Base-by-base conservation (phyloP, 768 basidiomycete genomes). In the Tulasnella sp. region DNA sequence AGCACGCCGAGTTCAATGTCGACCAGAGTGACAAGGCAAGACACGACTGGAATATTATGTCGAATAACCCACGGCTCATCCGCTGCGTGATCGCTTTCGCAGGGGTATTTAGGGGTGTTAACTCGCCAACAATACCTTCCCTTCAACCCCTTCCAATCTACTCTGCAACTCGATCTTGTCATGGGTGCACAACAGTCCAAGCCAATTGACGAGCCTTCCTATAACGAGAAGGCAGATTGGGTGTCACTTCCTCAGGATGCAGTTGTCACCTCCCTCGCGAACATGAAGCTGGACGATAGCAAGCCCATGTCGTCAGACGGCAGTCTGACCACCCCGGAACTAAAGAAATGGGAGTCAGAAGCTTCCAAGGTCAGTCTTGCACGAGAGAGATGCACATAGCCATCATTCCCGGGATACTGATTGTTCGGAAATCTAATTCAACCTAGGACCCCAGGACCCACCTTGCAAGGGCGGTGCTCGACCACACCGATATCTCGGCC, bases 381-480 rank as follows among this genome's bases (percentile, higher is more conserved):
- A n/a, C n/a, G n/a, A n/a, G 15, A 13, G 38, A 19, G n/a, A 34
- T 17, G 8, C n/a, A 27, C 50, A 11, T 23, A 29, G 30, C 34
- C 2, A 1, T 30, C 17, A 4, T 19, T 23, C 21, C 7, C 45
- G 19, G n/a, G 54, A 32, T 26, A 58, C n/a, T 26, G n/a, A n/a
- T n/a, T n/a, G n/a, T n/a, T n/a, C n/a, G n/a, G n/a, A 32, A 10
- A 43, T 56, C 9, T 54, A 32, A 23, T 41, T 80, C 67, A n/a
- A n/a, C n/a, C n/a, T n/a, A 63, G 62, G 64, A 64, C 51, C 58
- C 41, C 11, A 59, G 50, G 29, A 29, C 55, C n/a, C 29, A 44
- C 27, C 81, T 92, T 23, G 84, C 86, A n/a, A 81, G 89, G 56
- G 85, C 84, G 32, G 78, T 91, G 65, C 75, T 91, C 26, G 73